Evolutionary conservation across 169 alveolate species (phyloP), one percentile per base, ranked within the genome.

Genomic region (Ichthyophthirius multifiliis): DNA sequence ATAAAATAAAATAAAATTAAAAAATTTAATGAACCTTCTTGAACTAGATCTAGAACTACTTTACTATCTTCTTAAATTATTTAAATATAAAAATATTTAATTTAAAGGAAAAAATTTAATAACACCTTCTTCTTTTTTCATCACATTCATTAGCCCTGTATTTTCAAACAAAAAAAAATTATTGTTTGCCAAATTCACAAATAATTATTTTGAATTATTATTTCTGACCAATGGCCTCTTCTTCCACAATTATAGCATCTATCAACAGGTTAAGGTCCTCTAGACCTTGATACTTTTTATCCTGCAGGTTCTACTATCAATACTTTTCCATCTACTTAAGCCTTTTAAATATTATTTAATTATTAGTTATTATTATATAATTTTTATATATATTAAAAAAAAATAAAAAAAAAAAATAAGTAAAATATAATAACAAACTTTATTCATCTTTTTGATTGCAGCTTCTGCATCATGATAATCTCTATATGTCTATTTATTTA

Each of bases 281-380:
- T 78, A 39, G 63, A 27, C 45, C 47, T 43, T 32, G 83, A 37
- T 80, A 34, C n/a, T 80, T 35, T 39, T 35, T 23, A 55, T 20
- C 87, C 87, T 39, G 87, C 87, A 65, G 37, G 75, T 55, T 82
- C 87, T 18, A 82, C 87, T 20, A 47, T 75, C 31, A 82, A 47
- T 9, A 77, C 31, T 27, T 80, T 71, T 23, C 83, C 87, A 45
- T 55, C 31, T 55, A 55, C 23, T 15, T 34, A 18, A 9, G 71
- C 18, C 71, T 55, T 27, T 20, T 27, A 1, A 47, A 18, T 20
- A 20, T 6, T 45, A 18, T 45, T 1, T 13, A 0, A 4, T 46
- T 1, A 5, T n/a, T 46, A 5, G 16, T 46, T 46, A 13, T 5
- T 46, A 20, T 46, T 46, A 6, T 6, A 1, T 46, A 12, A 12